Base-by-base conservation (phyloP, 495 filamentous ascomycete species). In the Hyaloscypha bicolor region DNA sequence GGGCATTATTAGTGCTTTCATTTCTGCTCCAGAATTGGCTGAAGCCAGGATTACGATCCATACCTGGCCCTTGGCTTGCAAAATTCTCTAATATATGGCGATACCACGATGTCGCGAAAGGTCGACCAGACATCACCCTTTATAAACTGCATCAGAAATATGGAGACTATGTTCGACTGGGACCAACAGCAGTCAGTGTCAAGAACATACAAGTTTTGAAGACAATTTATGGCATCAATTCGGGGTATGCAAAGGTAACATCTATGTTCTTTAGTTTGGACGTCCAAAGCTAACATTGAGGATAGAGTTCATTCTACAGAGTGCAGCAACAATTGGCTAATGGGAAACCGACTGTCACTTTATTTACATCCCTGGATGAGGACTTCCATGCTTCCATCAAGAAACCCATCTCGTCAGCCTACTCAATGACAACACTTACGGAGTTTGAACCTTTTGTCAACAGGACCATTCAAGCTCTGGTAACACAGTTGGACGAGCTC, bases 151-250 rank as follows among this genome's bases (percentile, higher is more conserved):
- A 89, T 63, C 31, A 71, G 21, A 73, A 73, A 29, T 85, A 88
- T 71, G 87, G 86, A 0, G 73, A 75, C 0, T 69, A 81, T 4
- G 87, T 90, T 25, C 79, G 86, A 1, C 73, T 87, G 14, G 86
- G 85, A 0, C 86, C 86, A 0, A 78, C 81, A 33, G 78, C 79
- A 33, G 76, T 88, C n/a, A 86, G 80, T 64, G 76, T 87, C 9
- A 73, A 80, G 39, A 81, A 81, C 42, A 68, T 59, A 0, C 76
- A 75, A 19, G 80, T 73, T 0, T 81, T 84, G 55, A 68, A 67
- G 14, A 62, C 48, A 0, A 79, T 86, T 1, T 87, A 87, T 67
- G 63, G 32, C 11, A 21, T 35, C 19, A 53, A 63, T n/a, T 11
- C 29, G 11, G 32, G 32, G 9, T 60, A 30, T 60, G n/a, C 6